Evolutionary conservation across 306 rosid genomes (phyloP).

Genomic region (Castanea crenata): DNA sequence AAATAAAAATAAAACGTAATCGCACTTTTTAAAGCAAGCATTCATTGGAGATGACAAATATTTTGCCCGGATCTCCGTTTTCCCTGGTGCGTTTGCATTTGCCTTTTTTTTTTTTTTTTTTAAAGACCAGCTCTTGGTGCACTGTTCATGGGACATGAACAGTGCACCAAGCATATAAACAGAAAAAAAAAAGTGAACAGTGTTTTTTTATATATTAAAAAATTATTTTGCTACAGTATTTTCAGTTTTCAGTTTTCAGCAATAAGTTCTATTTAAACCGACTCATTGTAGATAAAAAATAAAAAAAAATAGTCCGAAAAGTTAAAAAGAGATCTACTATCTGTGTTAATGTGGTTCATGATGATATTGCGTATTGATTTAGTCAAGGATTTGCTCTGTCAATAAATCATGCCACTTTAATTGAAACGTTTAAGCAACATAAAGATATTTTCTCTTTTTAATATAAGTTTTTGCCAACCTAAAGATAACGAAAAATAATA

Average conservation of each 20-base stretch:
- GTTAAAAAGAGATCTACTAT: constrained; percentile 7
- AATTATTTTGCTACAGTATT: too few species aligned
- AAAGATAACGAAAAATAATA: not conserved
- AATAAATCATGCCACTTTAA: not conserved
- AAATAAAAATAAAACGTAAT: constrained; percentile 5
- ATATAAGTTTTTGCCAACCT: not conserved
- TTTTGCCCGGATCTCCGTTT: too few species aligned
- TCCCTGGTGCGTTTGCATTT: too few species aligned
- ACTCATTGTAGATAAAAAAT: not conserved
- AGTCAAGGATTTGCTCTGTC: constrained; percentile 11
- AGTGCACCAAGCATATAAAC: too few species aligned
- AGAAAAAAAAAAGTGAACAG: too few species aligned
- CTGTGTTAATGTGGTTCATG: not conserved
- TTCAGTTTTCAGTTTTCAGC: too few species aligned
- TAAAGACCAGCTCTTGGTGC: too few species aligned
- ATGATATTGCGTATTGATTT: constrained; percentile 2
- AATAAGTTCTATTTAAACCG: too few species aligned
- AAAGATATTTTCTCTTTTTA: too few species aligned
- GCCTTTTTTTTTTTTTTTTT: too few species aligned
- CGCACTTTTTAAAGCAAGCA: constrained; percentile 14
- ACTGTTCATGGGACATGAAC: too few species aligned
- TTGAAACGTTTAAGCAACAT: not conserved
- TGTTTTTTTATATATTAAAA: too few species aligned
- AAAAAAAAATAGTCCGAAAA: not conserved
- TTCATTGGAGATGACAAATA: not conserved